phyloP scores from a whole-genome alignment of 2,329 filamentous ascomycete species.

The Elsinoe ampelina region DNA sequence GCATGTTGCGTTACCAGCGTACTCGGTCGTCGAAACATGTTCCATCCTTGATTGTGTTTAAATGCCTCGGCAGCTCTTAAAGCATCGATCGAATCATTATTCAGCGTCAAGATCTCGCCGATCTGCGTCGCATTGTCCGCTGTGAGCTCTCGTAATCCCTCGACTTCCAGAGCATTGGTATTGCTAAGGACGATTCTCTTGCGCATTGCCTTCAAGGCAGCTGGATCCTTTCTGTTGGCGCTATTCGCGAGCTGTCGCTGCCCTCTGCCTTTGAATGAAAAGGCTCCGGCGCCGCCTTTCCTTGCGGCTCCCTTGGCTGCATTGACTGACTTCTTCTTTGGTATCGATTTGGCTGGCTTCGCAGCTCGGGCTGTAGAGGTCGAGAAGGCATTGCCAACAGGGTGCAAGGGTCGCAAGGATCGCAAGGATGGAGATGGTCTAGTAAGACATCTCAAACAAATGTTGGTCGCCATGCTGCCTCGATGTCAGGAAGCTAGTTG shows the following conservation, averaged over 20 bases:
- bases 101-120: conserved; percentile 61
- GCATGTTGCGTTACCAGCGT: conserved; percentile 70
- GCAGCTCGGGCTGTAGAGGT: conserved; percentile 23
- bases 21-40: conserved; percentile 72
- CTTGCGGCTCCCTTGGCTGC: conserved; percentile 22
- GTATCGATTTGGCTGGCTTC: conserved; percentile 18
- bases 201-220: conserved; percentile 77
- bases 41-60: conserved; percentile 83
- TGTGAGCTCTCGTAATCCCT: conserved; percentile 54
- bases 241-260: conserved; percentile 22
- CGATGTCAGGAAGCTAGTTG: not conserved
- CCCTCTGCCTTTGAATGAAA: conserved; percentile 14
- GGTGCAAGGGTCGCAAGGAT: not conserved
- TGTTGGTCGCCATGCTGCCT: conserved; percentile 20
- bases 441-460: conserved; percentile 20
- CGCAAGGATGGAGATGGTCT: conserved; percentile 10
- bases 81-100: conserved; percentile 63
- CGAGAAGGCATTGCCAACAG: conserved; percentile 26
- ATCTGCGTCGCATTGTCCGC: conserved; percentile 47
- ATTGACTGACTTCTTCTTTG: conserved; percentile 23
- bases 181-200: conserved; percentile 91
- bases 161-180: conserved; percentile 76
- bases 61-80: conserved; percentile 81
- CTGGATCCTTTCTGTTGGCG: conserved; percentile 49
- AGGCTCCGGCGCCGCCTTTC: conserved; percentile 23